Base-by-base conservation (phyloP, 2,329 filamentous ascomycete species). In the Fusarium papillatum region DNA sequence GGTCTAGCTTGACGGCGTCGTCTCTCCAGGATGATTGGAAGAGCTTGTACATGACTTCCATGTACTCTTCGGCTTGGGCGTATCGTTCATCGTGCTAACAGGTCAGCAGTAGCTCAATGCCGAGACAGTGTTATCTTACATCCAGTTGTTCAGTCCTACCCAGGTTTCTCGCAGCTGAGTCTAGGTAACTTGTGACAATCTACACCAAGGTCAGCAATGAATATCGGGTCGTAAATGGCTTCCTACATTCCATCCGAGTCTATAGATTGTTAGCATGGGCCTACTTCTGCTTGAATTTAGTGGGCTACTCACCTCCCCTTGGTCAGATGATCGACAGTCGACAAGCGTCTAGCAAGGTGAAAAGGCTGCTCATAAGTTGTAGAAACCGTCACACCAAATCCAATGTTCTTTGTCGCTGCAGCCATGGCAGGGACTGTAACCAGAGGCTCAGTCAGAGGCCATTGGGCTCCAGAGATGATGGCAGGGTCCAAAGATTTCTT, bases 361-460 rank as follows among this genome's bases (percentile, higher is more conserved):
- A 93, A 95, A 0, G 93, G 93, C 78, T 92, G 90, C 79, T 95
- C 93, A 71, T 94, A 95, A 0, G 92, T 94, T 2, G 93, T 94
- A 3, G 90, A 90, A 2, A 92, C 90, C 0, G 93, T 95, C 7
- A 94, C 91, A 0, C 93, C 93, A 73, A 95, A 94, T 0, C 90
- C 91, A 34, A 95, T 89, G 71, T 87, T 93, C 78, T 92, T 88
- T 0, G 93, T 94, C 0, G 86, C 93, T 1, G 93, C 92, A 2
- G 93, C 93, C 92, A 95, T 93, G 0, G 92, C 92, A 2, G 92
- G 88, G 1, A 95, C 86, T 1, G 92, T 88, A 2, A 89, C 88
- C 3, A 94, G 80, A 0, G 93, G 93, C 80, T 94, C 93, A 31
- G 93, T 93, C 22, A 94, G 90, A 0, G 93, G 93, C 90, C 92